A percentile compares a stretch with the other conserved stretches of the same genome.
Conservation (phyloP, 192 early-diverging fungal species). For the Umbelopsis isabellina region DNA sequence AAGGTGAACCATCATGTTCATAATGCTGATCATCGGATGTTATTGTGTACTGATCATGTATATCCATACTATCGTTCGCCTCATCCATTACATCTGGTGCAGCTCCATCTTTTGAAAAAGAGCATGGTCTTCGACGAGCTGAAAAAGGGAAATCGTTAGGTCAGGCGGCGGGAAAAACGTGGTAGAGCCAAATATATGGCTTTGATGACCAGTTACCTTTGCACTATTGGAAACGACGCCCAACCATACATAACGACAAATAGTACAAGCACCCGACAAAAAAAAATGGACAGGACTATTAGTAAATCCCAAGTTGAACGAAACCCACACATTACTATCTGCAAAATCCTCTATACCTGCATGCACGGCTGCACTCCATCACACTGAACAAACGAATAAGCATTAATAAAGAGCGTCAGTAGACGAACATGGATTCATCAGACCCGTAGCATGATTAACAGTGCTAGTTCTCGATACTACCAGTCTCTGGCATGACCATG, state of each 20-base stretch:
- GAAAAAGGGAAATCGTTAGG: too few relatives aligned
- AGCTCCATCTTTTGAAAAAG: constrained; percentile 39
- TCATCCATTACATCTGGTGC: constrained; percentile 17
- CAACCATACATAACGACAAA: too few relatives aligned
- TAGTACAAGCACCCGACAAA: too few relatives aligned
- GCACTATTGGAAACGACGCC: too few relatives aligned
- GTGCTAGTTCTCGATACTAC: not conserved
- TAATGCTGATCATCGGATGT: not conserved
- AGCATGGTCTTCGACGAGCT: constrained; percentile 41
- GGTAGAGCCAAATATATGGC: too few relatives aligned
- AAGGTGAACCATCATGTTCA: not conserved
- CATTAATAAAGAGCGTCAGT: not conserved
- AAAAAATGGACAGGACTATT: too few relatives aligned
- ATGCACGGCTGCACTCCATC: constrained; percentile 45
- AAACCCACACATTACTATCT: too few relatives aligned
- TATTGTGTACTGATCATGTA: not conserved
- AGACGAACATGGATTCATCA: not conserved
- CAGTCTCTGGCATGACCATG: not conserved
- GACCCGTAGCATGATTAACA: not conserved
- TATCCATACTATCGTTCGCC: not conserved
- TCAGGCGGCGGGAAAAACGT: too few relatives aligned
- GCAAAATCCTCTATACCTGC: constrained; percentile 31
- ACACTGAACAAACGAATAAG: constrained; percentile 28
- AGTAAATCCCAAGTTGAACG: too few relatives aligned
- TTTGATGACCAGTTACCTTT: too few relatives aligned